Base-by-base conservation (phyloP, 306 rosid species). In the Prosopis cineraria region DNA sequence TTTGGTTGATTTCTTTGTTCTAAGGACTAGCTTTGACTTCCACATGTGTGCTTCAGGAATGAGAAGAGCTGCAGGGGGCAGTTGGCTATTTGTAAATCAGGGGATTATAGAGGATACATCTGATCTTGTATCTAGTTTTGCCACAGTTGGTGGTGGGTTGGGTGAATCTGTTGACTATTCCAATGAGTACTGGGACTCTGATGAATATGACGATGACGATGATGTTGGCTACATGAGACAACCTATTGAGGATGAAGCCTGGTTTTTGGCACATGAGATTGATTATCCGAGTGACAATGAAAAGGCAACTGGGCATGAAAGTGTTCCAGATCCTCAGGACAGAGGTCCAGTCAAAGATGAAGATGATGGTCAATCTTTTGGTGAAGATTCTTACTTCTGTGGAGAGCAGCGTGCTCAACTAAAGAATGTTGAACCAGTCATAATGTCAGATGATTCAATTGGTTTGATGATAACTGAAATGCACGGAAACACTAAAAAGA, bases 211-310 rank as follows among this genome's bases (percentile, higher is more conserved):
- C 2, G 99, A 93, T 0, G 99, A 96, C 2, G 97, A 93, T 0
- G 99, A 96, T 48, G 91, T 91, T 75, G 99, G 99, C 58, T 96
- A 96, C 83, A 91, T 85, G 96, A 91, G 98, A 84, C 99, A 96
- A 79, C 99, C 99, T 56, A 96, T 96, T 76, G 98, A 96, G 90
- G 99, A 96, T 34, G 99, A 96, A 88, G 85, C 98, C 71, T 96
- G 99, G 99, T 96, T 96, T 83, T 79, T 96, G 84, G 99, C 97
- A n/a, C 99, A 96, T 62, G 99, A 96, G 85, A 88, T 96, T 55
- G 99, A 96, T 84, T 96, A 96, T 85, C 99, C 98, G 47, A 96
- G 99, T 78, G 99, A 96, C 82, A 96, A 96, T 73, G 98, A 96
- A 75, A 96, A 96, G 81, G 98, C 93, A 47, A 88, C 96, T 16